phyloP scores from a whole-genome alignment of 2,329 filamentous ascomycete genomes.

The Fusarium sp. region DNA sequence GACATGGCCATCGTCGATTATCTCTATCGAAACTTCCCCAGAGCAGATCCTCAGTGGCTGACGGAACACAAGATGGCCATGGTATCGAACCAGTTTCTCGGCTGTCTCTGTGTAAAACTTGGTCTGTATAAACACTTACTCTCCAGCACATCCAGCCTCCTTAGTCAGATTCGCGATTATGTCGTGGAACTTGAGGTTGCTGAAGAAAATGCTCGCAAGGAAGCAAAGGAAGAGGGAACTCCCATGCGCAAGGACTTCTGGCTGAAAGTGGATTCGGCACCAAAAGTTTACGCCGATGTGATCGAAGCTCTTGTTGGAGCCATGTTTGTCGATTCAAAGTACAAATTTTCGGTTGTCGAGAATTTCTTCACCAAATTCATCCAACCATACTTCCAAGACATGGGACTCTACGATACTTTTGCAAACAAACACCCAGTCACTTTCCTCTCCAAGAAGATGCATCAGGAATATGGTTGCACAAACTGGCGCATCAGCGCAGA shows the following conservation, averaged over 20 bases:
- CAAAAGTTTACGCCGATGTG: constrained; percentile 83
- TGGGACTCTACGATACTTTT: constrained; percentile 86
- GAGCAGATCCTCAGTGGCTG: constrained; percentile 92
- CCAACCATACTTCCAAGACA: constrained; percentile 82
- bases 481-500: constrained; percentile 64
- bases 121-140: constrained; percentile 80
- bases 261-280: constrained; percentile 69
- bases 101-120: constrained; percentile 80
- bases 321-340: constrained; percentile 88
- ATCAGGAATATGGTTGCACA: constrained; percentile 71
- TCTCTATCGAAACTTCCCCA: constrained; percentile 79
- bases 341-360: constrained; percentile 77
- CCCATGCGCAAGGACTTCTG: constrained; percentile 69
- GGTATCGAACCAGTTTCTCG: constrained; percentile 95
- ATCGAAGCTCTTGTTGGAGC: constrained; percentile 91
- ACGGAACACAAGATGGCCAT: constrained; percentile 99
- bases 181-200: constrained; percentile 66
- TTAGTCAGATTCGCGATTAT: constrained; percentile 61
- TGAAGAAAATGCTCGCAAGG: constrained; percentile 45
- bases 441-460: constrained; percentile 71
- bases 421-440: constrained; percentile 88
- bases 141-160: constrained; percentile 54
- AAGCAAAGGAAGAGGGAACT: constrained; percentile 46
- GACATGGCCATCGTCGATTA: constrained; percentile 87
- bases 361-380: constrained; percentile 81